These are phyloP conservation scores for Penicillium sp. DNA, from an alignment of 2,329 filamentous ascomycete species.

Conservation along the genomic window DNA sequence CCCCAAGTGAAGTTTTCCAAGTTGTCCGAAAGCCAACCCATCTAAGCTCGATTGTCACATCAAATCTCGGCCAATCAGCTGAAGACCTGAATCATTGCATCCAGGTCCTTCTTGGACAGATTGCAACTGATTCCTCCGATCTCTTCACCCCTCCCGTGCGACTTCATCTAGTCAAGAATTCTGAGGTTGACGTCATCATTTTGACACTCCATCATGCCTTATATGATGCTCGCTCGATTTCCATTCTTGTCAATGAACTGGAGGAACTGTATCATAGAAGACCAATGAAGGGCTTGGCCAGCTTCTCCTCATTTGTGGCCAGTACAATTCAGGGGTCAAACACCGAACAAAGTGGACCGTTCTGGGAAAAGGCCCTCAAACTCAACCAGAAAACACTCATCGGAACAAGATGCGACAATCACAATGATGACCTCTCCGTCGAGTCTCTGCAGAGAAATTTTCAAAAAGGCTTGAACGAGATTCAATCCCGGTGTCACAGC, in stretches of 20 bases:
- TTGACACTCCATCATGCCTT: conserved; percentile 12
- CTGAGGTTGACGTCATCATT: neutral
- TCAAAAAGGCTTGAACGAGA: neutral
- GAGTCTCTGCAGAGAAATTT: neutral
- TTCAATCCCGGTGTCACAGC: neutral
- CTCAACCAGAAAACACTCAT: neutral
- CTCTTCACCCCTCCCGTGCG: conserved; percentile 3
- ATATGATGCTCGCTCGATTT: conserved; percentile 13
- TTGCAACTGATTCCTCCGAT: neutral
- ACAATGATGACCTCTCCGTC: neutral
- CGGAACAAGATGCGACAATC: neutral
- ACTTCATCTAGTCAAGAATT: neutral
- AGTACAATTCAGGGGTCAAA: neutral
- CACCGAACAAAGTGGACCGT: neutral
- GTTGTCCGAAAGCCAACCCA: neutral
- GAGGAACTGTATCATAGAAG: conserved; percentile 4
- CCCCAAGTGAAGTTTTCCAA: conserved; percentile 2
- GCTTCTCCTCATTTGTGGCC: neutral
- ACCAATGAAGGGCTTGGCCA: neutral
- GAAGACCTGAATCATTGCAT: neutral
- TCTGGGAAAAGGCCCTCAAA: neutral
- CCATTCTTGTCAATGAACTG: conserved; percentile 6
- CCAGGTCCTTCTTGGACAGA: neutral
- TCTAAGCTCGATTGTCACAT: neutral
- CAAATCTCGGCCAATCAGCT: neutral